Conservation (phyloP, 2,329 filamentous ascomycete species). For the Penicillium verrucosum region DNA sequence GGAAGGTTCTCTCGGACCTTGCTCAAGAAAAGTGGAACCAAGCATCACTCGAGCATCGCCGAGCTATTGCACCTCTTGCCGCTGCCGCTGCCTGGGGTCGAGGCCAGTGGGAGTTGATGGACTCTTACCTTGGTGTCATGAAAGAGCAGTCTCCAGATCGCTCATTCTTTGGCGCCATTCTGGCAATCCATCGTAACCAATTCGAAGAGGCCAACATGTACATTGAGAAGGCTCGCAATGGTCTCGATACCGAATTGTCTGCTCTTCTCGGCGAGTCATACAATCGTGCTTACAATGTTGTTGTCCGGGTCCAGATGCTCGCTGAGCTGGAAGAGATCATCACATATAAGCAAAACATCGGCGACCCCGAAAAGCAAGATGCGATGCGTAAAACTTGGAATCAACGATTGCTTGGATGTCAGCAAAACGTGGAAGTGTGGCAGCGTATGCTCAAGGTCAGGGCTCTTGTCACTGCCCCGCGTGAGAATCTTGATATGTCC, state of each 20-base stretch:
- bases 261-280: constrained; percentile 98
- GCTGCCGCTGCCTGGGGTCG: constrained; percentile 96
- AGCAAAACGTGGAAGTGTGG: constrained; percentile 97
- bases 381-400: constrained; percentile 96
- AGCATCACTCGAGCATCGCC: constrained; percentile 80
- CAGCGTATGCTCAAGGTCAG: constrained; percentile 95
- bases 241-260: constrained; percentile 90
- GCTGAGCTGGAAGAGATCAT: constrained; percentile 98
- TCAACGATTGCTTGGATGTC: constrained; percentile 86
- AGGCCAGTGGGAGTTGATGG: constrained; percentile 97
- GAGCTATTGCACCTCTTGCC: constrained; percentile 86
- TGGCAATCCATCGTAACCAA: constrained; percentile 91
- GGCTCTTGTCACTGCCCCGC: constrained; percentile 83
- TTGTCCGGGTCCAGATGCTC: constrained; percentile 97
- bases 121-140: constrained; percentile 93
- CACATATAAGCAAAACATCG: constrained; percentile 83
- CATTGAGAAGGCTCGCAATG: constrained; percentile 88
- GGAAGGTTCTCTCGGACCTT: constrained; percentile 85
- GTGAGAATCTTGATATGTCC: constrained; percentile 98
- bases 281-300: constrained; percentile 94
- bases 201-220: constrained; percentile 87
- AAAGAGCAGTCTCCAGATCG: constrained; percentile 89
- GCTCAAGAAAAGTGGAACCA: constrained; percentile 93
- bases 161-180: constrained; percentile 95
- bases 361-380: constrained; percentile 78